Percentiles rank a stretch among this genome's conserved stretches.
Evolutionary conservation across 129 eudicot genomes (phyloP).

Genomic region (Chrysanthemum seticuspe): DNA sequence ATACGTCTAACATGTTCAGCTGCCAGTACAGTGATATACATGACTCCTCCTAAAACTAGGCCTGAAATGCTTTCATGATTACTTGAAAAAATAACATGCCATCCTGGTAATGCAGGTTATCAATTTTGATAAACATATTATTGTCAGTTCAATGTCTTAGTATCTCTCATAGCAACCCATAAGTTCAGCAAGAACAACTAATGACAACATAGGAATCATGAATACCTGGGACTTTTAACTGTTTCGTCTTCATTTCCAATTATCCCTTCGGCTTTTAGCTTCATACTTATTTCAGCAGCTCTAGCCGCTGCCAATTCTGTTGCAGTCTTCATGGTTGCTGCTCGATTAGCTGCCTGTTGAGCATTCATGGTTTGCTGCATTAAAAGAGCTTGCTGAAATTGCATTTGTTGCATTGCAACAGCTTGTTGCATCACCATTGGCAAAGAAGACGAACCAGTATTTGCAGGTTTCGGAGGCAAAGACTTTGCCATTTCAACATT

Average conservation of each 20-base stretch:
- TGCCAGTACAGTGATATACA: background rate
- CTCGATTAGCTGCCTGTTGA: constrained; percentile 97
- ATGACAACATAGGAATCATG: background rate
- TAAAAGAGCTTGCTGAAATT: constrained; percentile 93
- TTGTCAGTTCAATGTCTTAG: background rate
- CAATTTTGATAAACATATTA: constrained; percentile 1
- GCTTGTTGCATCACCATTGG: constrained; percentile 98
- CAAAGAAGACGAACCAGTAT: constrained; percentile 66
- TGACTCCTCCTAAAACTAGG: constrained; percentile 4
- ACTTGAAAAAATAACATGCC: background rate
- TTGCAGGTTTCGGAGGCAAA: constrained; percentile 75
- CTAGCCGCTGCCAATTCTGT: constrained; percentile 97
- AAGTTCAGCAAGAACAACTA: constrained; percentile 4
- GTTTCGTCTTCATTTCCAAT: constrained; percentile 52
- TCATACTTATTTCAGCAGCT: constrained; percentile 95
- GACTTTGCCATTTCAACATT: constrained; percentile 99
- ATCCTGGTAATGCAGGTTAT: background rate
- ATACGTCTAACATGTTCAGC: background rate
- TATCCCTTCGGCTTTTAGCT: constrained; percentile 72
- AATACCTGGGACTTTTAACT: constrained; percentile 61
- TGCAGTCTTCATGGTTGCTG: constrained; percentile 93
- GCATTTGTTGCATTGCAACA: constrained; percentile 99
- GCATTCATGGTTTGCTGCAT: constrained; percentile 95
- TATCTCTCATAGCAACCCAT: background rate
- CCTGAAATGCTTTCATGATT: background rate